Percentiles rank a stretch among this genome's conserved stretches.
Evolutionary conservation across 345 rosid species (phyloP).

Genomic region (Erucastrum elatum): DNA sequence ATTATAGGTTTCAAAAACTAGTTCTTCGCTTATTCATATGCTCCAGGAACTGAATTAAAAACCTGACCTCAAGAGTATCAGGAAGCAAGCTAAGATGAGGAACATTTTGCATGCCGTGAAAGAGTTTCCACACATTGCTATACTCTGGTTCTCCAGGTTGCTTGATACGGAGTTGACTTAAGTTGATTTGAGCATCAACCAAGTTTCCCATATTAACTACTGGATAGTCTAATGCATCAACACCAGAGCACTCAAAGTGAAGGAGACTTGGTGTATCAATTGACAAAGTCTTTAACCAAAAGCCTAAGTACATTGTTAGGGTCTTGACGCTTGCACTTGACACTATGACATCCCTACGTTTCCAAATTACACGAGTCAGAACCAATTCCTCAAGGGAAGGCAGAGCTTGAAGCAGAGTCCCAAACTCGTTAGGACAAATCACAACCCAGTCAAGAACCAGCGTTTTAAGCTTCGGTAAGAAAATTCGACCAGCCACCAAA

Average conservation of each 20-base stretch:
- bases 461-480: not conserved
- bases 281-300: not conserved
- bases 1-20: no score
- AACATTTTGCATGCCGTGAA: no score
- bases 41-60: no score
- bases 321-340: slow-evolving; percentile 22
- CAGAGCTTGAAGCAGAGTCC: not conserved
- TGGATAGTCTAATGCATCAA: not conserved
- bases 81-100: no score
- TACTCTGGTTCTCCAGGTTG: not conserved
- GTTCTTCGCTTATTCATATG: no score
- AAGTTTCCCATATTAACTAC: not conserved
- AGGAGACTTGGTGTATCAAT: slow-evolving; percentile 15
- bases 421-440: not conserved
- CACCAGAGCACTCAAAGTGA: not conserved
- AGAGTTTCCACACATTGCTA: not conserved
- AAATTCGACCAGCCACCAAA: not conserved
- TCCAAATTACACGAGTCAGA: not conserved
- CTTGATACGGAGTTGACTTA: no score
- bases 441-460: not conserved
- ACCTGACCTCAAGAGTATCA: not conserved
- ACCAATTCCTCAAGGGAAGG: slow-evolving; percentile 11
- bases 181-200: not conserved
- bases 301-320: not conserved
- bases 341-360: not conserved